Base-by-base conservation (phyloP, 2,329 filamentous ascomycete genomes). In the Colletotrichum truncatum region DNA sequence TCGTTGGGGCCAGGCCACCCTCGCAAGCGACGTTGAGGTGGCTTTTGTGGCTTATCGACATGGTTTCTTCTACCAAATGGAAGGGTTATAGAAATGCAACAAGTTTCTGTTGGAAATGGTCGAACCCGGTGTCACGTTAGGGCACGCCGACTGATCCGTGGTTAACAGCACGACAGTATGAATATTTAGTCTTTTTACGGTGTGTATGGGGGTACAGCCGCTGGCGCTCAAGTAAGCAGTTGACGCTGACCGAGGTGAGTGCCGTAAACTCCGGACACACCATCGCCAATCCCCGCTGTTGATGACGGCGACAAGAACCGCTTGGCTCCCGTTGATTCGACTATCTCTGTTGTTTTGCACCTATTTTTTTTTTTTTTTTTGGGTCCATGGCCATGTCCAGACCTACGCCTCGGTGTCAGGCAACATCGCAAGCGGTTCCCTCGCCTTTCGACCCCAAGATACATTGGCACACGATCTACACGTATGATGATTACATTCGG, bases 241-340 rank as follows among this genome's bases (percentile, higher is more conserved):
- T 62, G 63, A 66, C 63, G 63, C 58, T 63, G 58, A 63, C 63
- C 51, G 43, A 56, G 57, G 63, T 65, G 34, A 65, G 39, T 62
- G 46, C 61, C 61, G 61, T 34, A 43, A 41, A 60, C 38, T 59
- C 61, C 55, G 56, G 49, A 48, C 43, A 49, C 61, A 54, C 41
- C 38, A 65, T 25, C 45, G 51, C 43, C 59, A 54, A 41, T 49
- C 48, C 21, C 58, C 54, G 48, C 49, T 34, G 28, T 63, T 39
- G 43, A 63, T 63, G 43, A 56, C 63, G 49, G 49, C 28, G 57
- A 66, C 57, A 26, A 66, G 36, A 66, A 46, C 49, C 34, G 49
- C 49, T 39, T 51, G 54, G 30, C 54, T 45, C 14, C 54, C 49
- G 36, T 49, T 65, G 6, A 26, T 21, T 43, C 32, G 49, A 30